Evolutionary conservation across 805 yeast genomes (phyloP), one percentile per base, ranked within the genome.

Genomic region (Lipomyces mesembrius): DNA sequence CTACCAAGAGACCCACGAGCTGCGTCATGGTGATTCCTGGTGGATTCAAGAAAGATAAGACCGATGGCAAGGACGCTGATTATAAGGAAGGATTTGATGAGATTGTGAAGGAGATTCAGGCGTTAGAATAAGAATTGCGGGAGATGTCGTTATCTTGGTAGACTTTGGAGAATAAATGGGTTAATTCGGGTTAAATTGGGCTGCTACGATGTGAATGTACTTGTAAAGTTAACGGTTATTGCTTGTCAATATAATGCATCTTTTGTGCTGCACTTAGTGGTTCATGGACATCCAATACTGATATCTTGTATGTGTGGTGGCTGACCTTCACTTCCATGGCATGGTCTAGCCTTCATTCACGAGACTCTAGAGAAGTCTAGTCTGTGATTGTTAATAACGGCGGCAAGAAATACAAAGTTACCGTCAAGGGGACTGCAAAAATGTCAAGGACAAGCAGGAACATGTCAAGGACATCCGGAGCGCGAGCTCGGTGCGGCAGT

Each of bases 1-100:
- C 98, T 69, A 95, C 99, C 65, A 95, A 95, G 84, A 90, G 99
- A 84, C 98, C 99, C 74, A 95, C 99, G 51, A 92, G 98, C 51
- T 93, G 97, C 79, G 97, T 95, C 37, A 91, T 95, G 92, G 86
- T 95, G 74, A 95, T 93, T 63, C 99, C 99, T 75, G 97, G 97
- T 66, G 96, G 97, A 64, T 92, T 93, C 68, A 86, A 87, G 79
- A 85, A 90, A 37, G 29, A 32, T 43, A 58, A 88, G 87, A 74
- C 84, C 82, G 66, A 85, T 85, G 73, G 83, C 85, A 66, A 85
- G 87, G 78, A 86, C 70, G 85, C 87, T 72, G 98, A 94, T 77
- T 95, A 95, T 85, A 90, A 91, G 80, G 97, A 93, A 80, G 79
- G 87, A 68, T 95, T 85, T 77, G 98, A 95, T 79, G 99, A 94